These are phyloP conservation scores for Prunus kanzakura DNA, from an alignment of 306 rosid genomes.

Conservation along the genomic window DNA sequence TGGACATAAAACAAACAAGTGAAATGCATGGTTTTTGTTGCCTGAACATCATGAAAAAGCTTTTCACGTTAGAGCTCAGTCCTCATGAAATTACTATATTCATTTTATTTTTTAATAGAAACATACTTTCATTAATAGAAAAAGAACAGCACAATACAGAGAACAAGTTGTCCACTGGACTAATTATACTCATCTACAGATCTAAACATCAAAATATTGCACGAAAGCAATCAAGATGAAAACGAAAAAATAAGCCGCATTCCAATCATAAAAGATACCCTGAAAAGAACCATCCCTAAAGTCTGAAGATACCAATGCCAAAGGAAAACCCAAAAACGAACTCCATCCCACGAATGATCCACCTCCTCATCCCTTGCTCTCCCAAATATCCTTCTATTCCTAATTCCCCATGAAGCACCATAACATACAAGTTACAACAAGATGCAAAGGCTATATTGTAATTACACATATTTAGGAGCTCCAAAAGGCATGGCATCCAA, in stretches of 20 bases:
- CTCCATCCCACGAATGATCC: background rate
- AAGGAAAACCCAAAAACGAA: background rate
- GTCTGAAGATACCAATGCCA: background rate
- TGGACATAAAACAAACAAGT: background rate
- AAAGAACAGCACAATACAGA: background rate
- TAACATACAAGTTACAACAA: background rate
- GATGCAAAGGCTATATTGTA: background rate
- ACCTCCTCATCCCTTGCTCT: background rate
- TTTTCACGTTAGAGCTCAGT: background rate
- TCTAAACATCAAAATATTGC: background rate
- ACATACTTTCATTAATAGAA: background rate
- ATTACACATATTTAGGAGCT: background rate
- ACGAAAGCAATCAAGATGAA: background rate
- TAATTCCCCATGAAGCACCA: background rate
- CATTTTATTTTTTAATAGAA: too few relatives aligned
- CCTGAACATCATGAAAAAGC: background rate
- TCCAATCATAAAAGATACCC: background rate
- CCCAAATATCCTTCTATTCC: background rate
- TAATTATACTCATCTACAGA: background rate
- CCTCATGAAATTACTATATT: background rate
- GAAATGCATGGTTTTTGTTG: background rate
- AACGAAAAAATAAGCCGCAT: background rate
- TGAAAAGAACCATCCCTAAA: background rate
- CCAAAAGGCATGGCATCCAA: conserved; percentile 1
- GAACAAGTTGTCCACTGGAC: background rate